These are phyloP conservation scores for Aspergillus ellipticus DNA, from an alignment of 495 filamentous ascomycete genomes.

Conservation along the genomic window DNA sequence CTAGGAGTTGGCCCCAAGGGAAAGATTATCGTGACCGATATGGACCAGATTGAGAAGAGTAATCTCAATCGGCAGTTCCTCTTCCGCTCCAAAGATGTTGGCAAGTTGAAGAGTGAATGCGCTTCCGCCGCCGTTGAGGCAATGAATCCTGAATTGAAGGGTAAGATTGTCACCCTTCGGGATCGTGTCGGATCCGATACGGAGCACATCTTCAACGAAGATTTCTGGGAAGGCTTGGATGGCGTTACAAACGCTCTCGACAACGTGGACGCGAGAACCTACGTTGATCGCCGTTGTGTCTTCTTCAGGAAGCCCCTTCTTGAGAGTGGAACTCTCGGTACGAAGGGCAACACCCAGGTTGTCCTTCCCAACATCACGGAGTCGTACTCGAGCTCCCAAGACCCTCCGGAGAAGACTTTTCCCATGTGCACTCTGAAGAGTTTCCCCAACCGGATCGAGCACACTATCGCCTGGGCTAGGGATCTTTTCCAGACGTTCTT, in stretches of 20 bases:
- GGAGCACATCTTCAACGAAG: conserved; percentile 90
- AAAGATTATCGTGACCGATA: conserved; percentile 88
- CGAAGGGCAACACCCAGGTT: conserved; percentile 97
- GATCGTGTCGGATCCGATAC: conserved; percentile 92
- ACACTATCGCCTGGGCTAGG: conserved; percentile 97
- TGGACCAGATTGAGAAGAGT: conserved; percentile 98
- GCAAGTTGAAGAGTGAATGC: conserved; percentile 94
- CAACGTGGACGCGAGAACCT: conserved; percentile 95
- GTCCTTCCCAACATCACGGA: conserved; percentile 87
- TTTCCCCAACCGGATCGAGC: conserved; percentile 98
- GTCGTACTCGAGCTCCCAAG: conserved; percentile 97
- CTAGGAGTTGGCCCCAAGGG: conserved; percentile 85
- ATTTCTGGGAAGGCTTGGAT: conserved; percentile 88
- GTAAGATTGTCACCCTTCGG: conserved; percentile 77
- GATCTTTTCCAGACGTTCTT: conserved; percentile 94
- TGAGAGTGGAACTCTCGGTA: conserved; percentile 95
- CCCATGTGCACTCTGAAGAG: conserved; percentile 97
- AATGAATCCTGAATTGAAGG: conserved; percentile 92
- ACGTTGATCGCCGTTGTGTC: conserved; percentile 95
- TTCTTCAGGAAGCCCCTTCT: conserved; percentile 97
- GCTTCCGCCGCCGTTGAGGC: conserved; percentile 80
- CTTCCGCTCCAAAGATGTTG: conserved; percentile 91
- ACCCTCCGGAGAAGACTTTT: conserved; percentile 97
- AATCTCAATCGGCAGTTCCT: conserved; percentile 98
- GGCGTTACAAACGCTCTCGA: conserved; percentile 96